A percentile compares a stretch with the other conserved stretches of the same genome.
phyloP scores from a whole-genome alignment of 1,139 yeast genomes.

The Taphrina populina region DNA sequence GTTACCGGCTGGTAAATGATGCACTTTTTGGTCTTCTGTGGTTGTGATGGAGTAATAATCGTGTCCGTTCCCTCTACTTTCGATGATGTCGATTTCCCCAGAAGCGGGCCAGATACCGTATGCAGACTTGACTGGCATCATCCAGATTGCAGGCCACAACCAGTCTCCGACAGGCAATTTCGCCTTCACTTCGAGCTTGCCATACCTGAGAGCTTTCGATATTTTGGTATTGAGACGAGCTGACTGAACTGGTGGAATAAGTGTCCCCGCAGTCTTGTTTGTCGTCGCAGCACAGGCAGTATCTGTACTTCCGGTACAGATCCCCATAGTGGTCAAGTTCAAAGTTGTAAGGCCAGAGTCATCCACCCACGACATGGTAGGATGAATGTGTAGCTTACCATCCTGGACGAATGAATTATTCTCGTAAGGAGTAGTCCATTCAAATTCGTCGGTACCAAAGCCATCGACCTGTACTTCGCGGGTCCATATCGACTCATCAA shows the following conservation, averaged over 20 bases:
- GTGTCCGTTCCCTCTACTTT: slow-evolving; percentile 38
- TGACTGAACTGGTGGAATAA: slow-evolving; percentile 38
- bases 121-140: slow-evolving; percentile 37
- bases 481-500: slow-evolving; percentile 32
- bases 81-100: slow-evolving; percentile 38
- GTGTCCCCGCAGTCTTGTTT: slow-evolving; percentile 32
- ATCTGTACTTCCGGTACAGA: slow-evolving; percentile 34
- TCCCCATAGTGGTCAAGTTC: slow-evolving; percentile 37
- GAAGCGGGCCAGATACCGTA: slow-evolving; percentile 39
- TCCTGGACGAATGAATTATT: slow-evolving; percentile 36
- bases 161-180: slow-evolving; percentile 38
- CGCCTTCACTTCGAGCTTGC: slow-evolving; percentile 38
- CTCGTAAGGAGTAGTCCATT: slow-evolving; percentile 36
- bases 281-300: slow-evolving; percentile 36
- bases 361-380: slow-evolving; percentile 37
- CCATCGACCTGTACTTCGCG: slow-evolving; percentile 38
- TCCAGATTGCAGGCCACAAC: slow-evolving; percentile 40
- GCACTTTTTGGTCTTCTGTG: slow-evolving; percentile 14
- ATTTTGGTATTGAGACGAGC: slow-evolving; percentile 37
- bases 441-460: slow-evolving; percentile 38
- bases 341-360: slow-evolving; percentile 37
- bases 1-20: slow-evolving; percentile 35
- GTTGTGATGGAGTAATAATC: slow-evolving; percentile 28
- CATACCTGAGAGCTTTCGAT: slow-evolving; percentile 35
- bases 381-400: slow-evolving; percentile 37